Evolutionary conservation across 1,284 basidiomycete genomes (phyloP), one percentile per base, ranked within the genome.

Genomic region (Malassezia arunalokei): DNA sequence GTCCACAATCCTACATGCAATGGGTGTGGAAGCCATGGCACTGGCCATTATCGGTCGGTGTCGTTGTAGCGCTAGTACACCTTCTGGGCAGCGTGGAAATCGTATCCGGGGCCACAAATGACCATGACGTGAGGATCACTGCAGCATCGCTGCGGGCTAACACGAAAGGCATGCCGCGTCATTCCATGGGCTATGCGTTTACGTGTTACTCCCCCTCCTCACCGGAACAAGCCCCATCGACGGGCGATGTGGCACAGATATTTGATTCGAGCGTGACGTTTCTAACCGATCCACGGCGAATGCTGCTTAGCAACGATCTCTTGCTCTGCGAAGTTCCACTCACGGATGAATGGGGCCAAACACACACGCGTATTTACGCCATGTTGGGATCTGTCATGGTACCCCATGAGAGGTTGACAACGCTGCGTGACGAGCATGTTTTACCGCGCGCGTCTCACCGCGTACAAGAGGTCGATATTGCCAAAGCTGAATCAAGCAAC

Each of bases 321-420:
- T 32, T 55, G 2, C n/a, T 55, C 9, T 55, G 53, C 32, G 53
- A 55, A 31, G 29, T 55, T 7, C 48, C 53, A 5, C 5, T 17
- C 15, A 8, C 5, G 1, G 43, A 33, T 14, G 43, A 31, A 6
- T 6, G n/a, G 6, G 20, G 44, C 17, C 39, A 15, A 8, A 12
- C 11, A 15, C 41, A 31, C 7, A n/a, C 44, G n/a, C 48, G 41
- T 12, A 33, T 55, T 28, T 55, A 50, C 27, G 48, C 53, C 4
- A n/a, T 55, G 29, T 42, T 55, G 29, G 53, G 53, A 27, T 46
- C 53, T n/a, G 47, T 54, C 32, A 15, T 49, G n/a, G 52, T 54
- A 17, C 42, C 52, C 7, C n/a, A 24, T 28, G 46, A 32, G 14
- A 8, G 20, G 40, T 37, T 9, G 8, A 24, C 12, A 32, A 14